Evolutionary conservation across 139 green algal genomes (phyloP), one percentile per base, ranked within the genome.

Genomic region (Microglena sp.): DNA sequence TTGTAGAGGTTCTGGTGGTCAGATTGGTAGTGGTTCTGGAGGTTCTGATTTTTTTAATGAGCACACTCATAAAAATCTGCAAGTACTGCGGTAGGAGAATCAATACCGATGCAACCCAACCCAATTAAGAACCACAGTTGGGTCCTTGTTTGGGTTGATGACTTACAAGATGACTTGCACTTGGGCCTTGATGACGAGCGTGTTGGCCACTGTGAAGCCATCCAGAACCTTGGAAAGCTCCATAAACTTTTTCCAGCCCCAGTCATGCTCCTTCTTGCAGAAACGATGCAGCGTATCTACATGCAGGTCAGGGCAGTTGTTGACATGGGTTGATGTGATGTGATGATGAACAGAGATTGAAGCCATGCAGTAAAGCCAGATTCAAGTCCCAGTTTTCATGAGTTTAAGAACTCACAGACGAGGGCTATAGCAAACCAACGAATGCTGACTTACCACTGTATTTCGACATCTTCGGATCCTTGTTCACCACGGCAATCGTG

Each of bases 161-260:
- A 75, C 77, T 83, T 36, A 83, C 77, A 80, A 40, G 63, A 84
- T 84, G 72, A 90, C 83, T 79, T 87, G 78, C 86, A 97, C 89
- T 68, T 98, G 92, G 8, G 90, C 92, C 77, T 96, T 96, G 80
- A 98, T 97, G 34, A 95, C 81, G 15, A 98, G 80, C 11, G 84
- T 95, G 75, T 95, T 90, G 3, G 80, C 69, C 29, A 91, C 81
- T 1, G 87, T 93, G 77, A 97, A 97, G 26, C 92, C 92, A 53
- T 97, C 92, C 55, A 90, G 45, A 44, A 97, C 76, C 67, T 90
- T 92, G 27, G 57, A 74, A 44, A 87, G 75, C 74, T 90, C 84
- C 88, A 98, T 98, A 79, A 97, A 98, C 81, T 97, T 97, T 77
- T 98, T 98, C 92, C 92, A 98, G 0, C 92, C 92, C 92, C 92